phyloP scores from a whole-genome alignment of 495 filamentous ascomycete species.

The Parachaetomium inaequale region DNA sequence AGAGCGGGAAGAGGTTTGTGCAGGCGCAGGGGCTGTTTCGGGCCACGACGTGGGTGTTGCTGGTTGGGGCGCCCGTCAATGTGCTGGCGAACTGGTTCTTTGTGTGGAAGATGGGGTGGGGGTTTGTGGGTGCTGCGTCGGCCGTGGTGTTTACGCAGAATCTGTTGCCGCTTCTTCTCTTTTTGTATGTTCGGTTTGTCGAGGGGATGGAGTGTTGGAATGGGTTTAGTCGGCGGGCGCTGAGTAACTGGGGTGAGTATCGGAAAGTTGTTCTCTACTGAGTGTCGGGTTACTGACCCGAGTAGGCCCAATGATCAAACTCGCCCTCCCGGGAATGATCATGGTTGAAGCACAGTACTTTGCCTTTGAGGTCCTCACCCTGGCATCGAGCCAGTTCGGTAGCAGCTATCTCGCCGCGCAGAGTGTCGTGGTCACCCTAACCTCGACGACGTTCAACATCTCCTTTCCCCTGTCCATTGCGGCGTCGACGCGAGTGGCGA shows the following conservation, averaged over 20 bases:
- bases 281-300: too few species aligned
- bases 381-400: constrained; percentile 68
- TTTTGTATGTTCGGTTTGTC: constrained; percentile 72
- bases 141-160: constrained; percentile 82
- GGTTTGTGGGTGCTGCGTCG: constrained; percentile 79
- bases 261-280: too few species aligned
- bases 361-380: constrained; percentile 75
- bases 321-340: constrained; percentile 86
- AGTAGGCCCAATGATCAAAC: constrained; percentile 76
- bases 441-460: constrained; percentile 56
- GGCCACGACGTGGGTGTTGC: constrained; percentile 63
- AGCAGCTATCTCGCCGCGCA: constrained; percentile 66
- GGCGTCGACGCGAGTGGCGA: constrained; percentile 60
- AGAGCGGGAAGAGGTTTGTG: constrained; percentile 66
- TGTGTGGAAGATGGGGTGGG: constrained; percentile 72
- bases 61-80: constrained; percentile 65
- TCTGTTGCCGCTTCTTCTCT: constrained; percentile 69
- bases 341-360: constrained; percentile 93
- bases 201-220: constrained; percentile 82
- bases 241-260: constrained; percentile 85
- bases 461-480: constrained; percentile 61
- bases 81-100: constrained; percentile 65
- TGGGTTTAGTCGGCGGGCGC: constrained; percentile 65
- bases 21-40: constrained; percentile 71
- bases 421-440: constrained; percentile 53